These are phyloP conservation scores for Endotrypanum monterogeii DNA, from an alignment of 208 protist genomes.

Conservation along the genomic window DNA sequence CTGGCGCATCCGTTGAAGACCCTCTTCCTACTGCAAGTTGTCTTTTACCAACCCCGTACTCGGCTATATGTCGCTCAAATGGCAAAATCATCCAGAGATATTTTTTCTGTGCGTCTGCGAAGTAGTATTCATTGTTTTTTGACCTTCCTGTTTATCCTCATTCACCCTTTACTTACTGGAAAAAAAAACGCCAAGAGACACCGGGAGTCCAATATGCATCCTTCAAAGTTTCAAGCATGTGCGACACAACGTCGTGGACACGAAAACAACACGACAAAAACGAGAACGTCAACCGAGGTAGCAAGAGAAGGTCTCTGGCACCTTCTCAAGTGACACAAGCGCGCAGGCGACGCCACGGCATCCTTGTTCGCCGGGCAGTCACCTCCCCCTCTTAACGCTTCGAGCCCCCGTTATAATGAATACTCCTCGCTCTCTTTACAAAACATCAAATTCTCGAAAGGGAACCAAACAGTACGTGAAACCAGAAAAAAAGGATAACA, in stretches of 20 bases:
- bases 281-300: constrained; percentile 23
- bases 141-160: neutral
- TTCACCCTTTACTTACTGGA: constrained; percentile 11
- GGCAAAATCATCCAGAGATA: neutral
- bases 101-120: neutral
- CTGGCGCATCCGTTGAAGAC: neutral
- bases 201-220: neutral
- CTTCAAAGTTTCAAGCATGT: neutral
- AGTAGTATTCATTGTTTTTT: neutral
- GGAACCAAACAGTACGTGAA: neutral
- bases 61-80: too few species aligned
- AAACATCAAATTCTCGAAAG: constrained; percentile 2
- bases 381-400: neutral
- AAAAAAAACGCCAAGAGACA: neutral
- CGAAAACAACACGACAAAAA: constrained; percentile 11
- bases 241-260: neutral
- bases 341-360: neutral
- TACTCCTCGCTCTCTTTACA: neutral
- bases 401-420: neutral
- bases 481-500: neutral
- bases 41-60: neutral
- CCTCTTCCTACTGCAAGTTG: neutral
- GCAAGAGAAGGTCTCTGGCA: neutral
- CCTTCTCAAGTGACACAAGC: neutral
- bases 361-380: neutral